A percentile compares a stretch with the other conserved stretches of the same genome.
These are phyloP conservation scores for Sclerotinia borealis DNA, from an alignment of 2,329 filamentous ascomycete genomes.

Conservation along the genomic window DNA sequence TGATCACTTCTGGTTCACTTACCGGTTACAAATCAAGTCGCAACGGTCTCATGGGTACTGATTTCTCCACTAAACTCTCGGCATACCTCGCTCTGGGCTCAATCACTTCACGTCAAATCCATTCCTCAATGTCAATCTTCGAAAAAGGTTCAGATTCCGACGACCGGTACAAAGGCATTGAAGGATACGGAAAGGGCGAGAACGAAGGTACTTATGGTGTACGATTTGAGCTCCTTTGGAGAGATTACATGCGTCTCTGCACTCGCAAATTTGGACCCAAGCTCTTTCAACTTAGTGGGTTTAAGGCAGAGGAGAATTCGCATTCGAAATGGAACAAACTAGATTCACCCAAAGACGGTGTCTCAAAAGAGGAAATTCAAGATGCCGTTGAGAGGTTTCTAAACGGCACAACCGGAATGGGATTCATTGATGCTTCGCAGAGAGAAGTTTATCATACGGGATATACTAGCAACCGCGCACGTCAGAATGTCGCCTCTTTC, in stretches of 20 bases:
- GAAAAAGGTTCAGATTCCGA: conserved; percentile 52
- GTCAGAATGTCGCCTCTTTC: conserved; percentile 73
- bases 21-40: conserved; percentile 62
- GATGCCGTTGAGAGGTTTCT: conserved; percentile 53
- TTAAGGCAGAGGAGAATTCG: conserved; percentile 41
- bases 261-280: conserved; percentile 61
- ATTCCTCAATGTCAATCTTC: conserved; percentile 59
- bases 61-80: conserved; percentile 72
- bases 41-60: conserved; percentile 62
- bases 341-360: conserved; percentile 19
- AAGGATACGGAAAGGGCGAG: conserved; percentile 60
- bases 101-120: conserved; percentile 66
- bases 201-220: conserved; percentile 65
- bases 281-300: conserved; percentile 61
- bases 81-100: conserved; percentile 67
- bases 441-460: conserved; percentile 70
- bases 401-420: conserved; percentile 65
- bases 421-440: conserved; percentile 71
- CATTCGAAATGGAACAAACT: conserved; percentile 19
- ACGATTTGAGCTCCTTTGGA: conserved; percentile 69
- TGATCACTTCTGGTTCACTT: conserved; percentile 56
- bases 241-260: conserved; percentile 76
- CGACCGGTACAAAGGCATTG: conserved; percentile 17
- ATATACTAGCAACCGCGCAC: conserved; percentile 69
- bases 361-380: conserved; percentile 38